Evolutionary conservation across 176 grass and related monocot genomes (phyloP).

Genomic region (Eleusine coracana): DNA sequence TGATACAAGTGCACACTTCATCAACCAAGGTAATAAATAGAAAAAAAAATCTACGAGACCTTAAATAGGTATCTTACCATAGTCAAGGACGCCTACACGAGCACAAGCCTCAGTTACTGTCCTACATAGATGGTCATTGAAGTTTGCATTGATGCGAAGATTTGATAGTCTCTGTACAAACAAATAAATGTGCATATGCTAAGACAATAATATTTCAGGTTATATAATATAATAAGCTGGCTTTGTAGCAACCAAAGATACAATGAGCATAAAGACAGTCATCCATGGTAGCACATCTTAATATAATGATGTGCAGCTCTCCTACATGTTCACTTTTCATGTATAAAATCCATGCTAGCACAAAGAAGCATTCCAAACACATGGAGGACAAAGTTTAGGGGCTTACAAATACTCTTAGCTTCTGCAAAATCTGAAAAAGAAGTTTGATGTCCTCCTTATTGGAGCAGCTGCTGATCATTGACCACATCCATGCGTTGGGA

Average conservation of each 20-base stretch:
- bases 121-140: constrained; percentile 97
- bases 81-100: constrained; percentile 66
- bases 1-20: neutral
- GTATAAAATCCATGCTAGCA: neutral
- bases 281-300: neutral
- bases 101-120: constrained; percentile 86
- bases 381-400: neutral
- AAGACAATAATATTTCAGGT: neutral
- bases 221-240: neutral
- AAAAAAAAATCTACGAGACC: constrained; percentile 1
- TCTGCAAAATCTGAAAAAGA: constrained; percentile 83
- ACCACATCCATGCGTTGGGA: constrained; percentile 95
- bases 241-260: constrained; percentile 19
- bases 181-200: constrained; percentile 10
- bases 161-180: constrained; percentile 82
- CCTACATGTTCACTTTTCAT: too few relatives aligned
- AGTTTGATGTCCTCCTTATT: constrained; percentile 86
- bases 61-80: constrained; percentile 64
- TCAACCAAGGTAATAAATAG: constrained; percentile 35
- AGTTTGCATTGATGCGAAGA: constrained; percentile 90
- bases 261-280: neutral
- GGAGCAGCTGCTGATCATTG: constrained; percentile 77
- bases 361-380: neutral
- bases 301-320: too few relatives aligned
- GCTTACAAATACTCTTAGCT: constrained; percentile 92